Evolutionary conservation across 305 asterid genomes (phyloP).

Genomic region (Solanum hybrid): DNA sequence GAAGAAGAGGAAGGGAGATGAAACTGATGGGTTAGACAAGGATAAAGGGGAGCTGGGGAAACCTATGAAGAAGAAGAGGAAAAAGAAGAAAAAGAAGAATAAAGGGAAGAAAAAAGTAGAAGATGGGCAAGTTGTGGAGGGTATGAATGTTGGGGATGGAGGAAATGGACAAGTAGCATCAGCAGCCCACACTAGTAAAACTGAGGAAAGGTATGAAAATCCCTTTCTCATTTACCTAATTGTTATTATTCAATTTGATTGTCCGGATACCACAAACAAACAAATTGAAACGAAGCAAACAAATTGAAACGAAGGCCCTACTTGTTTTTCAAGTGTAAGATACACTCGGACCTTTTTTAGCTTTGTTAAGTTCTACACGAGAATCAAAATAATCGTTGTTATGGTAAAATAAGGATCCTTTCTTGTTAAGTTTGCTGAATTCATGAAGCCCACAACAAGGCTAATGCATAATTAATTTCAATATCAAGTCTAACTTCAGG

Average conservation of each 20-base stretch:
- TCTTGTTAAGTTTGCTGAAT: neutral
- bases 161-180: constrained; percentile 15
- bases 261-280: neutral
- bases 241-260: neutral
- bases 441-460: neutral
- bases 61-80: constrained; percentile 12
- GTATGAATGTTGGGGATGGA: constrained; percentile 18
- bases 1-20: constrained; percentile 43
- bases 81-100: constrained; percentile 27
- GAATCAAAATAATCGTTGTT: neutral
- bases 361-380: neutral
- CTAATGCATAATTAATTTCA: neutral
- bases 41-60: constrained; percentile 30
- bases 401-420: neutral
- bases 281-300: neutral
- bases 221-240: neutral
- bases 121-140: constrained; percentile 24
- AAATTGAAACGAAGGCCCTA: neutral
- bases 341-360: neutral
- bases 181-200: constrained; percentile 16
- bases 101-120: constrained; percentile 27
- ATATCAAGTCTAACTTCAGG: neutral
- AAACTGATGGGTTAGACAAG: constrained; percentile 30
- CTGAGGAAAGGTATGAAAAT: constrained; percentile 33
- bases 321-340: neutral